phyloP scores from a whole-genome alignment of 257 asterid genomes.

The Handroanthus guayacan region DNA sequence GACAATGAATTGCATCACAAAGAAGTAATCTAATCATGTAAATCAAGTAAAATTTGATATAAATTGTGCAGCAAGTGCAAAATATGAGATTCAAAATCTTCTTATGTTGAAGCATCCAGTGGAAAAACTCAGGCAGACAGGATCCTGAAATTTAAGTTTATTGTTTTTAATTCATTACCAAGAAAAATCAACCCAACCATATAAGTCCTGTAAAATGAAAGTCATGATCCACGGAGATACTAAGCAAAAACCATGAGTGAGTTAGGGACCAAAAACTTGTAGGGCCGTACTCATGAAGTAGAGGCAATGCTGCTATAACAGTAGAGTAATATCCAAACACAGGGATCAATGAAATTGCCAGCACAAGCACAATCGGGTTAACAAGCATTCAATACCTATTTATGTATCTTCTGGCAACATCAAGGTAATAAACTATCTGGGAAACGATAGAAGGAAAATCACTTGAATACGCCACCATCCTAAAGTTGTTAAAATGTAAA shows the following conservation, averaged over 20 bases:
- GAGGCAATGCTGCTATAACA: slow-evolving; percentile 2
- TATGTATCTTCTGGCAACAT: not conserved
- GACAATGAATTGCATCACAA: not conserved
- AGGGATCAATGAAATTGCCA: not conserved
- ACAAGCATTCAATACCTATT: not conserved
- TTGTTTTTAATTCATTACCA: not conserved
- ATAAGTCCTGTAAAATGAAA: not conserved
- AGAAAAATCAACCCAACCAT: not conserved
- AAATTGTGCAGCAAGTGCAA: not conserved
- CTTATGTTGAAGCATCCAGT: not conserved
- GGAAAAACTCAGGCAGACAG: not conserved
- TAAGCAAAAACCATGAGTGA: not conserved
- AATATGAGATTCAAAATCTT: not conserved
- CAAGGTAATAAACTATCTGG: not conserved
- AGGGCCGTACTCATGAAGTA: not conserved
- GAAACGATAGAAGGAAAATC: not conserved
- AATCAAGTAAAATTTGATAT: slow-evolving; percentile 3
- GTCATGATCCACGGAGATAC: not conserved
- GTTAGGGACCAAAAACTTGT: not conserved
- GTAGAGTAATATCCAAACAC: not conserved
- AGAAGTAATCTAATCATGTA: not conserved
- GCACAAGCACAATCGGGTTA: not conserved
- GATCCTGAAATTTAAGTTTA: not conserved
- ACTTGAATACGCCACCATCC: slow-evolving; percentile 9
- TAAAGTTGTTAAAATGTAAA: not conserved